Evolutionary conservation across 352 stramenopile genomes (phyloP), one percentile per base, ranked within the genome.

Genomic region (Globisporangium cederbergense): DNA sequence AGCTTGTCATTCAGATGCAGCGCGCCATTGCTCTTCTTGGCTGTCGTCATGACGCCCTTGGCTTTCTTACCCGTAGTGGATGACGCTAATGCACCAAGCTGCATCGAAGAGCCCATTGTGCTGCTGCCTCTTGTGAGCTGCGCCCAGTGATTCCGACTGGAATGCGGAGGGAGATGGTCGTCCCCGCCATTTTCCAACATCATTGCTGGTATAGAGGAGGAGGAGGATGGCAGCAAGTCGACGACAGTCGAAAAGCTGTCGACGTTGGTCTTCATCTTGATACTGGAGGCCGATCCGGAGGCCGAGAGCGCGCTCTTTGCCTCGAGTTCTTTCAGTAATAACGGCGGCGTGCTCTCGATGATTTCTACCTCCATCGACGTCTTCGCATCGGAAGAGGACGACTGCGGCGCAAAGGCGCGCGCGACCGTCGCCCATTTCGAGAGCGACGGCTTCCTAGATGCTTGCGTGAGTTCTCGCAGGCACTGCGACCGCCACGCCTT

Each of bases 241-340:
- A 66, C 18, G 13, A 86, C 67, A 14, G 56, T 68, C 1, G 76
- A 77, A 49, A 86, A 86, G 7, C 60, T 79, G 47, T 84, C 74
- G 11, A 84, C 53, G n/a, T 79, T 84, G 0, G 74, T 74, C 52
- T 82, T 82, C 60, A 73, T 67, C 36, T 66, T 64, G 52, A 75
- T 34, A 28, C 32, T 62, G 9, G 55, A 45, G 20, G 20, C 8
- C 18, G 20, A 42, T n/a, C 28, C 43, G 6, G 51, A 54, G 9
- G 47, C 50, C 56, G 50, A 54, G n/a, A 51, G 45, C 2, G n/a
- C 45, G 10, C 45, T 51, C 8, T 46, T 57, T 47, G 42, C 70
- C 11, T 28, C 46, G 52, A 40, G 45, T 38, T 32, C 75, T 51
- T 30, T 70, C n/a, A 20, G 72, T 47, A 10, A 58, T 40, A 61